Conservation (phyloP, 2,329 filamentous ascomycete genomes). For the Dothistroma septosporum region DNA sequence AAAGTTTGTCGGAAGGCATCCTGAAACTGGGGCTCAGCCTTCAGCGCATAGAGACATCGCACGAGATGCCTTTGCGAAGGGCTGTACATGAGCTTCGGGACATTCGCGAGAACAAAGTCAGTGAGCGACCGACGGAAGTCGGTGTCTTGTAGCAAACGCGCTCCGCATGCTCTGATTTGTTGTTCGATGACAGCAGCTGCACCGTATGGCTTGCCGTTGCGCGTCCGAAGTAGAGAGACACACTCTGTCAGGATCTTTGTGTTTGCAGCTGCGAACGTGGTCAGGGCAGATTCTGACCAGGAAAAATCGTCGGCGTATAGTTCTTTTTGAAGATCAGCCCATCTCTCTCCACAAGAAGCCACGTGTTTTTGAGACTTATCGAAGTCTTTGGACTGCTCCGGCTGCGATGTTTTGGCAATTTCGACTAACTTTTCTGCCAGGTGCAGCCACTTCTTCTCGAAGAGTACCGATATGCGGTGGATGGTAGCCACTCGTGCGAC, state of each 20-base stretch:
- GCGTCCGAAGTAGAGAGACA: constrained; percentile 46
- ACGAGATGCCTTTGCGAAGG: constrained; percentile 65
- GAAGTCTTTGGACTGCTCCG: constrained; percentile 76
- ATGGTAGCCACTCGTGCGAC: constrained; percentile 32
- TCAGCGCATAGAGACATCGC: constrained; percentile 56
- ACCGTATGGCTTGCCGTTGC: constrained; percentile 65
- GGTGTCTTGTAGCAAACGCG: constrained; percentile 39
- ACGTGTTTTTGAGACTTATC: constrained; percentile 67
- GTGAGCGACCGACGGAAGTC: constrained; percentile 41
- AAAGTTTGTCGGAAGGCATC: constrained; percentile 25
- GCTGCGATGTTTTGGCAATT: constrained; percentile 68
- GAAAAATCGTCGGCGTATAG: constrained; percentile 32
- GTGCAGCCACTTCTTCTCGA: constrained; percentile 57
- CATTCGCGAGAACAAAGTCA: constrained; percentile 52
- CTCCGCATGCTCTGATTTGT: constrained; percentile 45
- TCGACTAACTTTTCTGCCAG: constrained; percentile 61
- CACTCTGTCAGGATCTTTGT: constrained; percentile 47
- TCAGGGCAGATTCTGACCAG: constrained; percentile 22
- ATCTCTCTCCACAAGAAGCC: constrained; percentile 62
- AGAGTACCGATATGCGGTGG: constrained; percentile 32
- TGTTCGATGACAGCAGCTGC: constrained; percentile 57
- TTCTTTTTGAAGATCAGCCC: constrained; percentile 51
- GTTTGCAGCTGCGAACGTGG: constrained; percentile 35
- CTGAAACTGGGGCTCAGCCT: constrained; percentile 34
- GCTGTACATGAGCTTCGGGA: constrained; percentile 60